Percentiles rank a stretch among this genome's conserved stretches.
Conservation (phyloP, 805 yeast species). For the Lachancea dasiensis region DNA sequence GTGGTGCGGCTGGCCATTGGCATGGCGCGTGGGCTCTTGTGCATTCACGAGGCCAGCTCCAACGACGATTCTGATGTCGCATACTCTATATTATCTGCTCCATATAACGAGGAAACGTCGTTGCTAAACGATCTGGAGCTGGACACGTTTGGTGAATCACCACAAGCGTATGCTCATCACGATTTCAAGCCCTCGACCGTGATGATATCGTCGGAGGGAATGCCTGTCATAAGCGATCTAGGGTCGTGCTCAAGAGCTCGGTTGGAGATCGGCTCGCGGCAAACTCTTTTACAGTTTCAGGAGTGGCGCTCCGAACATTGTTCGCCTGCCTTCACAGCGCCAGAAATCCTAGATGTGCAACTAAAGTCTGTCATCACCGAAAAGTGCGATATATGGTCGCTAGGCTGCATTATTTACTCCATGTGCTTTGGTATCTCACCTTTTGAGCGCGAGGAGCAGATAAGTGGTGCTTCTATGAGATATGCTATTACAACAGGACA, state of each 20-base stretch:
- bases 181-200: conserved; percentile 89
- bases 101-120: conserved; percentile 27
- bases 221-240: conserved; percentile 76
- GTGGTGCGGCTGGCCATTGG: conserved; percentile 60
- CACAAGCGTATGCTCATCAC: conserved; percentile 59
- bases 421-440: conserved; percentile 78
- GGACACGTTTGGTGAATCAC: conserved; percentile 12
- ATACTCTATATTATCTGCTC: conserved; percentile 14
- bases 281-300: conserved; percentile 68
- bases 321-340: conserved; percentile 83
- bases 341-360: conserved; percentile 76
- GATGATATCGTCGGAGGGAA: conserved; percentile 67
- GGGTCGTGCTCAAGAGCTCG: conserved; percentile 74
- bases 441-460: conserved; percentile 74
- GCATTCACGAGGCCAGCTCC: conserved; percentile 49
- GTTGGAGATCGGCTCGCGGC: conserved; percentile 47
- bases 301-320: conserved; percentile 74
- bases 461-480: conserved; percentile 74
- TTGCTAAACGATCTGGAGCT: conserved; percentile 18
- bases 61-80: conserved; percentile 14
- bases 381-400: conserved; percentile 82
- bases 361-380: conserved; percentile 53
- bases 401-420: conserved; percentile 79
- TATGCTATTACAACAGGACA: conserved; percentile 69
- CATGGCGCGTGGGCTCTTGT: conserved; percentile 65